Conservation (phyloP, 106 monocot species). For the Dendrobium huoshanense region DNA sequence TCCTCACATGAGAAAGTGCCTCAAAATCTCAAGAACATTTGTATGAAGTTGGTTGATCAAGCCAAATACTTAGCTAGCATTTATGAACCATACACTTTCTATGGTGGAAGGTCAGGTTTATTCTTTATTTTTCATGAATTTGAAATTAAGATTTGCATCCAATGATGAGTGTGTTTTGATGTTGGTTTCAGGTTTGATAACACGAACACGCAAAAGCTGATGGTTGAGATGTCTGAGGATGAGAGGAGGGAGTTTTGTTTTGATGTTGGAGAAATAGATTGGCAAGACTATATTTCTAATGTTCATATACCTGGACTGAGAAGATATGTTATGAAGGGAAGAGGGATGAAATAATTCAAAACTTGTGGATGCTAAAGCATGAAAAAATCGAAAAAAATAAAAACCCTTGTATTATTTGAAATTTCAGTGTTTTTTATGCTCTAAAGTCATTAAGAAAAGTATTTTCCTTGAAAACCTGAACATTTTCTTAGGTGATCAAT, state of each 20-base stretch:
- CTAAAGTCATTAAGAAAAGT: not conserved
- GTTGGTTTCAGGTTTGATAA: conserved; percentile 16
- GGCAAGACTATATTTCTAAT: conserved; percentile 74
- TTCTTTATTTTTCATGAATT: not conserved
- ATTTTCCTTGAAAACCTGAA: not conserved
- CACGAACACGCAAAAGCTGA: conserved; percentile 48
- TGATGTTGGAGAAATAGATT: conserved; percentile 54
- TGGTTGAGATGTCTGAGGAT: conserved; percentile 70
- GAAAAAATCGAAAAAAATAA: not conserved
- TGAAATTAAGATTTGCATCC: not conserved
- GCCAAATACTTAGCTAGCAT: conserved; percentile 63
- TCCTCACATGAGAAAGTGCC: conserved; percentile 23
- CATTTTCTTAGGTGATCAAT: not conserved
- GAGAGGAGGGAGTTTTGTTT: conserved; percentile 61
- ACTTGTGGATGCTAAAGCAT: conserved; percentile 13
- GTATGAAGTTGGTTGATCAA: conserved; percentile 58
- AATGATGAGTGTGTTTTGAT: not conserved
- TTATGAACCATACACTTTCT: conserved; percentile 84
- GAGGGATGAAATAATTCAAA: conserved; percentile 27
- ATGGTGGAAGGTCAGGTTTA: conserved; percentile 57
- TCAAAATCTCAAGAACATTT: conserved; percentile 32
- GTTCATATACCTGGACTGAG: conserved; percentile 86
- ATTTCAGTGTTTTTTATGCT: not conserved
- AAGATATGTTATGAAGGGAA: conserved; percentile 85
- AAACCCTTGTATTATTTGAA: not conserved